These are phyloP conservation scores for Santalum album DNA, from an alignment of 164 flowering plant genomes.

Conservation along the genomic window DNA sequence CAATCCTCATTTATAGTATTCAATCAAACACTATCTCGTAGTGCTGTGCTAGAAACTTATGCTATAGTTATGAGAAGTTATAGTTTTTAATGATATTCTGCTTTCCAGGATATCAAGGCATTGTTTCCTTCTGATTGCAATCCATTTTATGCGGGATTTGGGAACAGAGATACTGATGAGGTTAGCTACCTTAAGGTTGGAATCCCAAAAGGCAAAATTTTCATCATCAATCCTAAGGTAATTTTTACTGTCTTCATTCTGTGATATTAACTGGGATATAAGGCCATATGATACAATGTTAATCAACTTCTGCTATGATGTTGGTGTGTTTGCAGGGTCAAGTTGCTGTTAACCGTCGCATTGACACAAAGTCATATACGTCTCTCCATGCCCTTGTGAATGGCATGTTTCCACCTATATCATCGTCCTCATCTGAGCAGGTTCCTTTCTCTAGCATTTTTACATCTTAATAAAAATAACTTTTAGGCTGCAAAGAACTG, in stretches of 20 bases:
- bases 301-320: conserved; percentile 9
- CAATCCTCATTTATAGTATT: too few species aligned
- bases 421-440: conserved; percentile 66
- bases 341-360: conserved; percentile 64
- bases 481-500: background rate
- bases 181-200: conserved; percentile 93
- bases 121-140: conserved; percentile 78
- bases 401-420: conserved; percentile 74
- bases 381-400: conserved; percentile 76
- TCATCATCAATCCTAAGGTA: conserved; percentile 96
- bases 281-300: background rate
- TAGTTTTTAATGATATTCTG: background rate
- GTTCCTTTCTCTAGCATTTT: conserved; percentile 24
- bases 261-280: background rate
- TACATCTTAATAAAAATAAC: background rate
- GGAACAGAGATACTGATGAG: conserved; percentile 95
- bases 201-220: conserved; percentile 88
- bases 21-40: too few species aligned
- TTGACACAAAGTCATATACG: conserved; percentile 72
- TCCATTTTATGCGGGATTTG: conserved; percentile 99
- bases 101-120: conserved; percentile 67
- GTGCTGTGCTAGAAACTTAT: too few species aligned
- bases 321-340: conserved; percentile 48
- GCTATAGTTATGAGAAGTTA: too few species aligned
- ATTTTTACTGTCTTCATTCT: background rate